Evolutionary conservation across 495 filamentous ascomycete species (phyloP).

Genomic region (Daldinia bambusicola): DNA sequence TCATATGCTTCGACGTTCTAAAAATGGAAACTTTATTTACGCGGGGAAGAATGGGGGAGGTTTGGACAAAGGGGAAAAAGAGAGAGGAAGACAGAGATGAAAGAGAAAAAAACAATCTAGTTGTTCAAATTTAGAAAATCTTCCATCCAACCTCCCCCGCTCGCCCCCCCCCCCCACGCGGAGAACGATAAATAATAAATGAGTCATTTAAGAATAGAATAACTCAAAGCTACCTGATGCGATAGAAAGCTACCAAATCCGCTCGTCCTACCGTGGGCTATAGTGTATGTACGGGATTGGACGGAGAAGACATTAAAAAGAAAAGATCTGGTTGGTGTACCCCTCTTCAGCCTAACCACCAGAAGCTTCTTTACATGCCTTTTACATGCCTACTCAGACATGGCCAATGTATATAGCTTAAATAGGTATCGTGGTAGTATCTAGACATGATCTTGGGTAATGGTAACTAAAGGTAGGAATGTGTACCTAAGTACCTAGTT

Average conservation of each 20-base stretch:
- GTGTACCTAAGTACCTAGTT: no score
- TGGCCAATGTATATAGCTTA: not conserved
- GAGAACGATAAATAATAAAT: conserved; percentile 27
- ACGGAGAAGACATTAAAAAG: conserved; percentile 34
- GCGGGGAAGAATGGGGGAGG: conserved; percentile 14
- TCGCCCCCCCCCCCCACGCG: conserved; percentile 24
- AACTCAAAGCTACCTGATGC: not conserved
- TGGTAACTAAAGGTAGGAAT: no score
- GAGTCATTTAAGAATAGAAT: conserved; percentile 37
- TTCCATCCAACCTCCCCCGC: conserved; percentile 16
- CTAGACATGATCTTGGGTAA: not conserved
- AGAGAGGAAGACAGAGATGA: not conserved
- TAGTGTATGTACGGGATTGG: conserved; percentile 19
- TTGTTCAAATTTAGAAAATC: not conserved
- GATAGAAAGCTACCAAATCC: conserved; percentile 22
- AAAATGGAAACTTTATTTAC: conserved; percentile 38
- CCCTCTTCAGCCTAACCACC: conserved; percentile 40
- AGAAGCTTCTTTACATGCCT: conserved; percentile 12
- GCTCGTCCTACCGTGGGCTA: conserved; percentile 3
- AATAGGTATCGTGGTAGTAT: not conserved
- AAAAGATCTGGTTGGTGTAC: conserved; percentile 29
- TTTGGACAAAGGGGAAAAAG: not conserved
- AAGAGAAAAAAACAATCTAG: not conserved
- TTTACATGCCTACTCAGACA: conserved; percentile 13
- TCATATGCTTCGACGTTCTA: conserved; percentile 34